Conservation (phyloP, 768 basidiomycete genomes). For the Mycena vitilis region DNA sequence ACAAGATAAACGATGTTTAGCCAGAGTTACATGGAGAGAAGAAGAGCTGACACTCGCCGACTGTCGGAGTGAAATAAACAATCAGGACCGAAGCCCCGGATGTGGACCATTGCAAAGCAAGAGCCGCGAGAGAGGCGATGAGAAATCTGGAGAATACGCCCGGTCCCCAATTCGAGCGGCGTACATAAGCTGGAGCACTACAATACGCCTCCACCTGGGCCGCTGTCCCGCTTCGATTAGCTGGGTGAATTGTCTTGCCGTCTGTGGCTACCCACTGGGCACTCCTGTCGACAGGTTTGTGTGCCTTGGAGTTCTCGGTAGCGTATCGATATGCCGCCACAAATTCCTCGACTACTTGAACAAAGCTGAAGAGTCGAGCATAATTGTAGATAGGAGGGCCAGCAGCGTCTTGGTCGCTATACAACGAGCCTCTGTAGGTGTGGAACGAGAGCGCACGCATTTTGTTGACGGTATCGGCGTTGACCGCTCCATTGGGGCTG, state of each 20-base stretch:
- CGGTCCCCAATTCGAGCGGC: slow-evolving; percentile 36
- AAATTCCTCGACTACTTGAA: slow-evolving; percentile 35
- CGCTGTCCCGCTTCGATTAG: slow-evolving; percentile 15
- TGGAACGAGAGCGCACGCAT: slow-evolving; percentile 19
- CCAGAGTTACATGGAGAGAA: not conserved
- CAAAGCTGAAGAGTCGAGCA: slow-evolving; percentile 36
- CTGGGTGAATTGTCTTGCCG: slow-evolving; percentile 5
- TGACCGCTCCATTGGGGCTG: slow-evolving; percentile 14
- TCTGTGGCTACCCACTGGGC: slow-evolving; percentile 18
- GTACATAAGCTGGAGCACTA: slow-evolving; percentile 15
- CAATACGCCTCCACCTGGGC: slow-evolving; percentile 40
- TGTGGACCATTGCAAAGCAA: slow-evolving; percentile 49
- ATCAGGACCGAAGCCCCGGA: slow-evolving; percentile 43
- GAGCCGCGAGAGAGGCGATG: slow-evolving; percentile 44
- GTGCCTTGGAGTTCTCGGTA: slow-evolving; percentile 23
- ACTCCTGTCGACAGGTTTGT: slow-evolving; percentile 25
- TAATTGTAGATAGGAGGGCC: slow-evolving; percentile 42
- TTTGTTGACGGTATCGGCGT: slow-evolving; percentile 6
- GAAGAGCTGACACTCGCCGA: slow-evolving; percentile 20
- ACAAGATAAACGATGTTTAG: too few species aligned
- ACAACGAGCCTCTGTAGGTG: slow-evolving; percentile 20
- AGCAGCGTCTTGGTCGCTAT: slow-evolving; percentile 36
- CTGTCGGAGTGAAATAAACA: slow-evolving; percentile 46
- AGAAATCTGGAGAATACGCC: slow-evolving; percentile 41
- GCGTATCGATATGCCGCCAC: slow-evolving; percentile 24